A percentile compares a stretch with the other conserved stretches of the same genome.
These are phyloP conservation scores for Phalaenopsis aphrodite DNA, from an alignment of 106 monocot genomes.

Conservation along the genomic window DNA sequence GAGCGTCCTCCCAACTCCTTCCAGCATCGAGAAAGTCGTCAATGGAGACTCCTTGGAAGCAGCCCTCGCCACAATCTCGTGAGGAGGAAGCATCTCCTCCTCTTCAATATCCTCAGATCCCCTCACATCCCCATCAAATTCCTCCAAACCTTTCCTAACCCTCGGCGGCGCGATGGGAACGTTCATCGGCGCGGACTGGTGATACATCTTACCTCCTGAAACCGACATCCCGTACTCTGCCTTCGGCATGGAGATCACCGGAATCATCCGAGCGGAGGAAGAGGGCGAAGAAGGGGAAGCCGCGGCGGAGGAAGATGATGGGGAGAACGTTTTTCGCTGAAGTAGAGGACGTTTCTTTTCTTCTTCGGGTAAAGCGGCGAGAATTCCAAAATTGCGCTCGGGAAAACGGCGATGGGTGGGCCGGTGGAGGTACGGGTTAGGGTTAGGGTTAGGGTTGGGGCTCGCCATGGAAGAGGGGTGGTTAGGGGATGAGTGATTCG, in stretches of 20 bases:
- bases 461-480: background rate
- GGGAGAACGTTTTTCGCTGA: conserved; percentile 18
- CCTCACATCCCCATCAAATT: conserved; percentile 10
- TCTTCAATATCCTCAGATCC: conserved; percentile 24
- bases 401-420: conserved; percentile 8
- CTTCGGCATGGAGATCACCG: conserved; percentile 38
- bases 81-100: conserved; percentile 73
- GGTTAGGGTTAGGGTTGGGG: conserved; percentile 6
- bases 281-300: conserved; percentile 20
- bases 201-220: conserved; percentile 13
- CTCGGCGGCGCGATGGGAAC: conserved; percentile 30
- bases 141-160: conserved; percentile 3
- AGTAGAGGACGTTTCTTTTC: conserved; percentile 16
- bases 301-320: conserved; percentile 10
- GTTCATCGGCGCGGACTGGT: conserved; percentile 69
- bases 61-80: conserved; percentile 72
- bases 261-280: conserved; percentile 34
- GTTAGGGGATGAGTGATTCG: background rate
- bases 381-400: conserved; percentile 38
- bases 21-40: conserved; percentile 84
- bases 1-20: conserved; percentile 79
- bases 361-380: conserved; percentile 43
- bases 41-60: conserved; percentile 40
- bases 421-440: conserved; percentile 4
- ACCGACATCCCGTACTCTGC: conserved; percentile 10